These are phyloP conservation scores for Gloeopeniophorella convolvens DNA, from an alignment of 768 basidiomycete genomes.

Conservation along the genomic window DNA sequence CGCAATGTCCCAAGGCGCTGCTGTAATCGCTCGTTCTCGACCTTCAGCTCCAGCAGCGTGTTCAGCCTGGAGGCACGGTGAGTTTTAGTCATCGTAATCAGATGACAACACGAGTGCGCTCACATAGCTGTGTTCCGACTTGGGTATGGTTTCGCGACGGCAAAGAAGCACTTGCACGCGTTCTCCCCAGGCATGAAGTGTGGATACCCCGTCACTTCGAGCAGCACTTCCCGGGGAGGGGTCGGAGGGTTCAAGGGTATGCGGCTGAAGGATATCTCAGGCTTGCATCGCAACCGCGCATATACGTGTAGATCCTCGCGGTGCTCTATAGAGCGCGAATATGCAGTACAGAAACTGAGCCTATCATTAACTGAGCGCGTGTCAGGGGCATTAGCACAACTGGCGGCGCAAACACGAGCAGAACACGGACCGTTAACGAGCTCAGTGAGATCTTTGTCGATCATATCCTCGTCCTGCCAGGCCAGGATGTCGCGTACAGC, in stretches of 20 bases:
- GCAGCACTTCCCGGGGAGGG: constrained; percentile 46
- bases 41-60: constrained; percentile 74
- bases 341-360: constrained; percentile 36
- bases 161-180: constrained; percentile 60
- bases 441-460: constrained; percentile 60
- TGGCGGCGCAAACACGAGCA: constrained; percentile 14
- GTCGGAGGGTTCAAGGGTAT: constrained; percentile 22
- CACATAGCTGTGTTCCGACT: constrained; percentile 66
- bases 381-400: not conserved
- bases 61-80: constrained; percentile 43
- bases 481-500: constrained; percentile 68
- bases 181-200: constrained; percentile 39
- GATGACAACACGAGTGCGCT: constrained; percentile 20
- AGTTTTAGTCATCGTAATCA: not conserved
- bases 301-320: constrained; percentile 49
- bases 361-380: constrained; percentile 51
- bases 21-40: constrained; percentile 78
- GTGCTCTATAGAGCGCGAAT: constrained; percentile 48
- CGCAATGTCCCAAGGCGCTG: constrained; percentile 47
- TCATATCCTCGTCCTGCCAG: constrained; percentile 66
- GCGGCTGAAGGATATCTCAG: constrained; percentile 25
- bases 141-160: constrained; percentile 71
- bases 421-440: constrained; percentile 43
- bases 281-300: constrained; percentile 51
- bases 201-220: constrained; percentile 65